Evolutionary conservation across 2,329 filamentous ascomycete species (phyloP), one percentile per base, ranked within the genome.

Genomic region (Penicillium sp.): DNA sequence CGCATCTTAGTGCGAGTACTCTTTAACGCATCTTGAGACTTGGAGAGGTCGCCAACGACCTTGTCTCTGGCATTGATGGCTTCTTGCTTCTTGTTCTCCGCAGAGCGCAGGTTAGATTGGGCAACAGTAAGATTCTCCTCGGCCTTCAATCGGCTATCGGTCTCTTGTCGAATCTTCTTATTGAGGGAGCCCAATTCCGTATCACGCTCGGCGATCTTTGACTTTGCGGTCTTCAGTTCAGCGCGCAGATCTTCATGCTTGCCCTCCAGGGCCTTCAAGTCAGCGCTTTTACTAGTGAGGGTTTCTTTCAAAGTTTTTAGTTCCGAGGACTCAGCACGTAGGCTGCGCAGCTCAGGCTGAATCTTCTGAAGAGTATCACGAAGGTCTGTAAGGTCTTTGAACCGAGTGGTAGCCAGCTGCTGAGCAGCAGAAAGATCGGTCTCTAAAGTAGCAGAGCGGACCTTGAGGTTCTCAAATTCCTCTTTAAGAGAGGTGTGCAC

Each of bases 341-440:
- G 79, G 41, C 78, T 86, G 69, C 87, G 88, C 23, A 97, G 77
- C 72, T 99, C 93, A 0, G 91, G 89, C 67, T 97, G 92, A 0
- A 89, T 83, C 70, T 94, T 95, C 61, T 91, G 87, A 29, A 97
- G 74, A 2, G 92, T 79, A 57, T 93, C 89, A 18, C 87, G 83
- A 42, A 96, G 77, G 27, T 96, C 89, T 0, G 86, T 87, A 1
- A 97, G 77, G 56, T 97, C 92, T 71, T 91, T 96, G 78, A 91
- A 97, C 29, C 94, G 83, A 14, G 84, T 88, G 57, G 95, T 87
- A 0, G 94, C 91, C 11, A 97, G 81, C 72, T 95, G 86, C 69
- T 97, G 87, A 0, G 92, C 88, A 2, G 91, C 91, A 2, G 86
- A 88, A 3, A 97, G 81, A 67, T 99, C 93, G 0, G 88, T 90